Percentiles rank a stretch among this genome's conserved stretches.
Conservation (phyloP, 176 grass and related monocot species). For the Themeda triandra region DNA sequence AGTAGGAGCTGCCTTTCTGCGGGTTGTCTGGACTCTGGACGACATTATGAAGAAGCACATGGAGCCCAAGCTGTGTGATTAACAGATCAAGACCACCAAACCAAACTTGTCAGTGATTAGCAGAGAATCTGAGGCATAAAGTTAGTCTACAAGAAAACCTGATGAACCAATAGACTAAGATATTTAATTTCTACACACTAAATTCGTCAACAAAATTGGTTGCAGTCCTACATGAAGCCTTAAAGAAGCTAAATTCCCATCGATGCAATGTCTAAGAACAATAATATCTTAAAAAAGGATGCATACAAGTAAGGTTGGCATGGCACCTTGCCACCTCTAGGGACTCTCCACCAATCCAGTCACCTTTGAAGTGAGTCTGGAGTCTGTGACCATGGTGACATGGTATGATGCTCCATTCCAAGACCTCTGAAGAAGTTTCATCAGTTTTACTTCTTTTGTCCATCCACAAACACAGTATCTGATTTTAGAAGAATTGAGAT, state of each 20-base stretch:
- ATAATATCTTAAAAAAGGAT: not conserved
- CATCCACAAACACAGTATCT: not conserved
- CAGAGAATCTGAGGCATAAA: not conserved
- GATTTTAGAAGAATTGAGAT: not conserved
- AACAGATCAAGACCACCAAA: too few species aligned
- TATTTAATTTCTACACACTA: not conserved
- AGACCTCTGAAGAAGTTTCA: not conserved
- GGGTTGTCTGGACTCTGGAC: not conserved
- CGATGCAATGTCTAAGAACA: not conserved
- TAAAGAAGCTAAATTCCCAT: not conserved
- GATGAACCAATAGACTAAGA: not conserved
- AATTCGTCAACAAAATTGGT: not conserved
- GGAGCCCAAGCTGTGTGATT: not conserved
- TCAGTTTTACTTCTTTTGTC: not conserved
- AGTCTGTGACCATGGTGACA: not conserved
- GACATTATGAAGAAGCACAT: not conserved
- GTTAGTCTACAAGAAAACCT: too few species aligned
- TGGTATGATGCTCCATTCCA: not conserved
- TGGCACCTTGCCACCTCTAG: not conserved
- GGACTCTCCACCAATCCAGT: too few species aligned
- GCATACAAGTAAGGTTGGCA: not conserved
- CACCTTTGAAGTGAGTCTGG: not conserved
- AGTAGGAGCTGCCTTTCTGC: not conserved
- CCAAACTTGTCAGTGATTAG: too few species aligned
- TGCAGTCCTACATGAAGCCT: not conserved